Conservation (phyloP, 2,329 filamentous ascomycete genomes). For the Arthroderma sp. region DNA sequence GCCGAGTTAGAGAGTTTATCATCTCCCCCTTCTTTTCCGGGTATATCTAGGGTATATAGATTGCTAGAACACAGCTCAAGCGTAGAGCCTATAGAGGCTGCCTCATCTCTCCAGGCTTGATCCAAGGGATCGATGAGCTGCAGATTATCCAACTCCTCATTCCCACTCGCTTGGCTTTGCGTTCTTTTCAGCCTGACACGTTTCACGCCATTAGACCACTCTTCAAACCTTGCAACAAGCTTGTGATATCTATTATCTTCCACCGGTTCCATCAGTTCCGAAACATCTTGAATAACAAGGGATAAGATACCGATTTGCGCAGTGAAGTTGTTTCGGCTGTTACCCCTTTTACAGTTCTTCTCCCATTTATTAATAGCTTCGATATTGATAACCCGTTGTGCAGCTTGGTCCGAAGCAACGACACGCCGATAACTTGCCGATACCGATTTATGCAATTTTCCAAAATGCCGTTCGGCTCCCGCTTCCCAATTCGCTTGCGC, state of each 20-base stretch:
- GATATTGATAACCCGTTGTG: slow-evolving; percentile 22
- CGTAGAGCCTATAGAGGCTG: slow-evolving; percentile 18
- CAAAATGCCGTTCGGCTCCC: slow-evolving; percentile 18
- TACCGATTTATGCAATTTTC: slow-evolving; percentile 23
- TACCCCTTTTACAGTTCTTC: slow-evolving; percentile 18
- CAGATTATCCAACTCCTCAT: slow-evolving; percentile 3
- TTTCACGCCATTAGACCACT: slow-evolving; percentile 22
- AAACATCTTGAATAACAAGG: slow-evolving; percentile 26
- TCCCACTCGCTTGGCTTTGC: slow-evolving; percentile 3
- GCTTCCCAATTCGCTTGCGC: slow-evolving; percentile 20
- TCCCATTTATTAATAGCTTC: slow-evolving; percentile 24
- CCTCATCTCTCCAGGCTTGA: slow-evolving; percentile 22
- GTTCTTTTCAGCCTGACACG: slow-evolving; percentile 14
- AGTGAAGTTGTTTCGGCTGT: slow-evolving; percentile 18
- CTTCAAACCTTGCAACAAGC: slow-evolving; percentile 21
- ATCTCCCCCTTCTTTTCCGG: slow-evolving; percentile 13
- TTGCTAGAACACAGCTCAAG: slow-evolving; percentile 24
- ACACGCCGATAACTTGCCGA: slow-evolving; percentile 22
- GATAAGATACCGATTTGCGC: slow-evolving; percentile 28
- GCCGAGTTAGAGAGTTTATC: slow-evolving; percentile 16
- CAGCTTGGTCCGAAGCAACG: slow-evolving; percentile 20
- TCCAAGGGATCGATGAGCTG: slow-evolving; percentile 25
- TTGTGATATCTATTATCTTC: slow-evolving; percentile 18
- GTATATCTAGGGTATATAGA: slow-evolving; percentile 25
- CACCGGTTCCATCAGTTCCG: slow-evolving; percentile 17